These are phyloP conservation scores for Actinomortierella wolfii DNA, from an alignment of 371 early-diverging fungal species.

Conservation along the genomic window DNA sequence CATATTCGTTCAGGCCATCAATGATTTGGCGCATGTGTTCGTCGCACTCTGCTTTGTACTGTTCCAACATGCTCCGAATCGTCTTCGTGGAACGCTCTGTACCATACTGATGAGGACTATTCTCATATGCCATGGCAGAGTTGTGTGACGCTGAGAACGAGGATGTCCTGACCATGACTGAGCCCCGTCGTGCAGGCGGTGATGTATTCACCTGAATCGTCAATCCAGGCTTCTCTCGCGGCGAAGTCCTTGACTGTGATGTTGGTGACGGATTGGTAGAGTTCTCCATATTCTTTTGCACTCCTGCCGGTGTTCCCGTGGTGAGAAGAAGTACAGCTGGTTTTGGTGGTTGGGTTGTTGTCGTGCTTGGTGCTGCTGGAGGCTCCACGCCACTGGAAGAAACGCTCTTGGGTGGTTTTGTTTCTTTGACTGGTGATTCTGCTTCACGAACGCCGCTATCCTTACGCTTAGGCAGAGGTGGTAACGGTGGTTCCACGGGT, in stretches of 20 bases:
- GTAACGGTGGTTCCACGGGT: neutral
- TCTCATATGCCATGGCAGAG: slow-evolving; percentile 24
- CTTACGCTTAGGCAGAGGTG: no score
- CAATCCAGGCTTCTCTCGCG: slow-evolving; percentile 39
- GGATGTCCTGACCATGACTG: slow-evolving; percentile 40
- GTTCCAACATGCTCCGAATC: slow-evolving; percentile 43
- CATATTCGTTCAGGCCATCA: slow-evolving; percentile 72
- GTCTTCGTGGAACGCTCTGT: slow-evolving; percentile 44
- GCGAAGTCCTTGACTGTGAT: slow-evolving; percentile 16
- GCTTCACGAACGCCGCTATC: no score
- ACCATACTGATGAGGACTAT: slow-evolving; percentile 30
- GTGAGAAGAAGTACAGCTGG: neutral
- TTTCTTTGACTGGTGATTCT: neutral
- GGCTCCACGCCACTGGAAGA: neutral
- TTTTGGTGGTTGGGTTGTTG: neutral
- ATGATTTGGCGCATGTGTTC: slow-evolving; percentile 64
- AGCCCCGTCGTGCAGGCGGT: slow-evolving; percentile 34
- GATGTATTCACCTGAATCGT: slow-evolving; percentile 41
- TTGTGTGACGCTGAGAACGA: slow-evolving; percentile 40
- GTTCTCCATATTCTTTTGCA: no score
- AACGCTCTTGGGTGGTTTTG: slow-evolving; percentile 2
- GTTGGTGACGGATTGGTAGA: no score
- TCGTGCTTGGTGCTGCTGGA: neutral
- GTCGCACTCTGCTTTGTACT: slow-evolving; percentile 40
- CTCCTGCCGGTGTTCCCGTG: no score